phyloP scores from a whole-genome alignment of 805 yeast species.

The Wickerhamiella vanderwaltii region DNA sequence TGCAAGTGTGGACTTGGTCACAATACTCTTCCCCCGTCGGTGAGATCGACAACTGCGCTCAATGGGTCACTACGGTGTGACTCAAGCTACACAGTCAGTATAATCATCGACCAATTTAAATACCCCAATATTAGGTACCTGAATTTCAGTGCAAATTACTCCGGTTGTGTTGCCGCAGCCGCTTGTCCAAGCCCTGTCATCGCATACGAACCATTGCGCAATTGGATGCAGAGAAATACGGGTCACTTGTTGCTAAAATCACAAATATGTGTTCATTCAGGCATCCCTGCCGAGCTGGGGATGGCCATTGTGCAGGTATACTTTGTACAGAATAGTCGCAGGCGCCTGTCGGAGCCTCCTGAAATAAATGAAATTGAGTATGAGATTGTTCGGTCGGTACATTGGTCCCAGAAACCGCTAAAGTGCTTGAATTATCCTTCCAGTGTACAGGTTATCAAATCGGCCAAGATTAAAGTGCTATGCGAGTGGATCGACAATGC shows the following conservation, averaged over 20 bases:
- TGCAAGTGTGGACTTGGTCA: constrained; percentile 10
- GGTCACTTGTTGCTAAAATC: too few species aligned
- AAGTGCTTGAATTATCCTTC: neutral
- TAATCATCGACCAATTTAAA: neutral
- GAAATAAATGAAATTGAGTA: too few species aligned
- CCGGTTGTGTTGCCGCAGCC: too few species aligned
- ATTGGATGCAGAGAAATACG: too few species aligned
- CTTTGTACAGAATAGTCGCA: too few species aligned
- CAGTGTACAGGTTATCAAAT: neutral
- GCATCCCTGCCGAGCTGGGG: too few species aligned
- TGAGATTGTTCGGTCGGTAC: neutral
- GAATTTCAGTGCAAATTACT: neutral
- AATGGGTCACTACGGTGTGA: constrained; percentile 3
- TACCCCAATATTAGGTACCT: neutral
- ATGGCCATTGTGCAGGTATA: too few species aligned
- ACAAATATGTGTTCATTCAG: too few species aligned
- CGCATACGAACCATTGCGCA: too few species aligned
- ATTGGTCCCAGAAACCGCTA: neutral
- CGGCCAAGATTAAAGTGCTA: neutral
- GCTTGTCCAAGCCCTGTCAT: too few species aligned
- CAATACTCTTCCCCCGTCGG: neutral
- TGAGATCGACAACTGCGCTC: neutral
- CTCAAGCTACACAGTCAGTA: neutral
- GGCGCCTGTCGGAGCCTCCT: too few species aligned
- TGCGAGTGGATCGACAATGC: neutral